phyloP scores from a whole-genome alignment of 345 rosid genomes.

The Corymbia maculata region DNA sequence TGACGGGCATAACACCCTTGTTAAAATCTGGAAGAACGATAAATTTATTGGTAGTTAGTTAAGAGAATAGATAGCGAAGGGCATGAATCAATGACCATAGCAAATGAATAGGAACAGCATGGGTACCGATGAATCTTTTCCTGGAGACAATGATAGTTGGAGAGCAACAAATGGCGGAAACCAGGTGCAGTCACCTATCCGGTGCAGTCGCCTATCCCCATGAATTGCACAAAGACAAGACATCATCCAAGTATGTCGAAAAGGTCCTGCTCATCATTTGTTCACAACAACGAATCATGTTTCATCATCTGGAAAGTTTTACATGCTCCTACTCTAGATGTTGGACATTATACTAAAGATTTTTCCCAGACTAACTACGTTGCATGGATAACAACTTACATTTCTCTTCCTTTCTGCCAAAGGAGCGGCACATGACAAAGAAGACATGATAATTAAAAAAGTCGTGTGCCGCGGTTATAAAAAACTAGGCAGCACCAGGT shows the following conservation, averaged over 20 bases:
- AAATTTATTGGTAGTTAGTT: not conserved
- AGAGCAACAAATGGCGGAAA: constrained; percentile 7
- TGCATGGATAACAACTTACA: constrained; percentile 15
- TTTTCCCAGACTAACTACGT: not conserved
- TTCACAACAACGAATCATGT: not conserved
- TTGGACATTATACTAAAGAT: not conserved
- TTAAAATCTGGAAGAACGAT: not conserved
- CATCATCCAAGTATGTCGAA: constrained; percentile 21
- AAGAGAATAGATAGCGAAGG: not conserved
- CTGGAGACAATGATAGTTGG: not conserved
- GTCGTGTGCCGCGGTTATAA: no score
- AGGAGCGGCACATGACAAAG: constrained; percentile 29
- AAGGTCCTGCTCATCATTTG: constrained; percentile 37
- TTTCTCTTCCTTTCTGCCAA: constrained; percentile 38
- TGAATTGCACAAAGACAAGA: not conserved
- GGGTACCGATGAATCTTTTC: constrained; percentile 11
- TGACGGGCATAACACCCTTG: not conserved
- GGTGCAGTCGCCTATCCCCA: constrained; percentile 7
- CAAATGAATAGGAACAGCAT: constrained; percentile 5
- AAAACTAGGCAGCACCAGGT: constrained; percentile 17
- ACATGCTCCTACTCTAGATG: not conserved
- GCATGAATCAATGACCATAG: not conserved
- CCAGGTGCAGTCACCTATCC: no score
- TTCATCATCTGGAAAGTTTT: not conserved
- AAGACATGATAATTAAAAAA: constrained; percentile 2